These are phyloP conservation scores for Mucor mucedo DNA, from an alignment of 371 early-diverging fungal species.

Conservation along the genomic window DNA sequence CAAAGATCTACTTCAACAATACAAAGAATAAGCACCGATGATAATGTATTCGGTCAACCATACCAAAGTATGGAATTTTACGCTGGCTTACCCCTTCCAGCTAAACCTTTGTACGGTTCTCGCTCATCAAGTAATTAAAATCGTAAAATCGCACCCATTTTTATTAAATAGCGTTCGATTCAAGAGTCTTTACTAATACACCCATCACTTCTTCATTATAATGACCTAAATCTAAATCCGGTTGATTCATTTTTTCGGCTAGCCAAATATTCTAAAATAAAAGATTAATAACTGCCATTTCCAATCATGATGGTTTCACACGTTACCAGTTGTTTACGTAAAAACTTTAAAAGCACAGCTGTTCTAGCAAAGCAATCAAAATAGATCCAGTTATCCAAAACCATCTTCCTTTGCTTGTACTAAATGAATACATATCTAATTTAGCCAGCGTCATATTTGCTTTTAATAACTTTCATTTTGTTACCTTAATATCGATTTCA, in stretches of 20 bases:
- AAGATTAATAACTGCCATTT: not conserved
- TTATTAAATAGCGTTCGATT: constrained; percentile 19
- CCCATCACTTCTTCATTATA: constrained; percentile 38
- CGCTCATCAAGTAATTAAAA: not conserved
- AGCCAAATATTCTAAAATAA: constrained; percentile 36
- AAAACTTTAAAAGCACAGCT: constrained; percentile 60
- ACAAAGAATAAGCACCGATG: not conserved
- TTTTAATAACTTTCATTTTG: not conserved
- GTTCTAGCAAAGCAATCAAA: constrained; percentile 69
- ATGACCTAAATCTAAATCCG: constrained; percentile 36
- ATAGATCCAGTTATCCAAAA: constrained; percentile 68
- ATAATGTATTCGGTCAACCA: not conserved
- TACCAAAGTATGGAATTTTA: not conserved
- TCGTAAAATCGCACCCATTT: not conserved
- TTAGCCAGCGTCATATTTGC: not conserved
- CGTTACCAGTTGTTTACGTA: constrained; percentile 60
- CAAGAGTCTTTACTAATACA: constrained; percentile 34
- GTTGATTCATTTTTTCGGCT: constrained; percentile 45
- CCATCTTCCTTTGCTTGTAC: constrained; percentile 60
- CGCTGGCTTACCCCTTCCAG: not conserved
- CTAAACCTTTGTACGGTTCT: not conserved
- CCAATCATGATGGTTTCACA: not conserved
- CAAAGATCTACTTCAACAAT: not conserved
- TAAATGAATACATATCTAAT: constrained; percentile 22
- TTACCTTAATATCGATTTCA: constrained; percentile 60